Evolutionary conservation across 345 rosid genomes (phyloP).

Genomic region (Euclidium syriacum): DNA sequence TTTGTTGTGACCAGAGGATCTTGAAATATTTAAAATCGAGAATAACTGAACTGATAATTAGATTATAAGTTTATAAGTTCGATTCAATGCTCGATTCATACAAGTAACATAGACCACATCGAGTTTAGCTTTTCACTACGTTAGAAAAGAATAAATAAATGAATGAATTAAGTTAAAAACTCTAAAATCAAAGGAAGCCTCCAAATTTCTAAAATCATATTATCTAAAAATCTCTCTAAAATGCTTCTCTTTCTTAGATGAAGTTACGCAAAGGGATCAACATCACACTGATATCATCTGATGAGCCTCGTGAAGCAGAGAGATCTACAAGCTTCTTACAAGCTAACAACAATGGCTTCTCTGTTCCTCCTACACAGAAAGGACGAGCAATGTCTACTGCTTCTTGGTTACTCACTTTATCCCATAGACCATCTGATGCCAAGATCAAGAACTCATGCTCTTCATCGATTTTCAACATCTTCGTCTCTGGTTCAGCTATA

Average conservation of each 20-base stretch:
- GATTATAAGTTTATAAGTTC: conserved; percentile 3
- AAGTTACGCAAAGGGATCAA: conserved; percentile 43
- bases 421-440: conserved; percentile 93
- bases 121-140: neutral
- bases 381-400: conserved; percentile 72
- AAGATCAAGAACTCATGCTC: conserved; percentile 78
- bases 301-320: conserved; percentile 59
- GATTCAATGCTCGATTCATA: conserved; percentile 16
- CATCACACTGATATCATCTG: conserved; percentile 73
- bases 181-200: conserved; percentile 5
- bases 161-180: conserved; percentile 4
- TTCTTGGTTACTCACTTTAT: conserved; percentile 79
- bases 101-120: conserved; percentile 10
- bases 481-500: conserved; percentile 74
- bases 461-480: conserved; percentile 33
- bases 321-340: conserved; percentile 69
- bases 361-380: conserved; percentile 40
- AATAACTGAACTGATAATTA: neutral
- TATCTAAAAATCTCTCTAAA: conserved; percentile 11
- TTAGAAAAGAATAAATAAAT: conserved; percentile 27
- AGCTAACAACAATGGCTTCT: conserved; percentile 43
- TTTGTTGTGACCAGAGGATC: too few species aligned
- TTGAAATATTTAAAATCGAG: neutral
- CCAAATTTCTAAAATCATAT: conserved; percentile 1
- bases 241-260: conserved; percentile 6